These are phyloP conservation scores for Pleurotus ostreatus DNA, from an alignment of 768 basidiomycete genomes.

Conservation along the genomic window DNA sequence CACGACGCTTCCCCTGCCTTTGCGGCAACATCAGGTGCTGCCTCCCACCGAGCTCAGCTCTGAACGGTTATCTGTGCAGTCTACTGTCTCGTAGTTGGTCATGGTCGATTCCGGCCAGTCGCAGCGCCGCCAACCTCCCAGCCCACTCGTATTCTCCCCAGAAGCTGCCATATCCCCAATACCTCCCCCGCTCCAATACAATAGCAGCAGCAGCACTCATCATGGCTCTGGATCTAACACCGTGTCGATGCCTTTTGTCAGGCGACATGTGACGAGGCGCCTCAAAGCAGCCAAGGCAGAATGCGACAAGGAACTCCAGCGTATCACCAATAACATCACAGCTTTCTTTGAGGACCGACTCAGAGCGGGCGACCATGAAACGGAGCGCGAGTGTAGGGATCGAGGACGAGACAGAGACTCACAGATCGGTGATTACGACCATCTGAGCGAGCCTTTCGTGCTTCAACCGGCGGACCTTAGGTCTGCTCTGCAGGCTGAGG, in stretches of 20 bases:
- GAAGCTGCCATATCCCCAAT: conserved; percentile 56
- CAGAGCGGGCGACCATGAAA: conserved; percentile 64
- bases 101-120: conserved; percentile 50
- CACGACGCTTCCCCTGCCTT: conserved; percentile 8
- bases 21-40: conserved; percentile 14
- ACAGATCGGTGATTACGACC: conserved; percentile 50
- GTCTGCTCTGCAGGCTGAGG: conserved; percentile 58
- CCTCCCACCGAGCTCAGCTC: conserved; percentile 8
- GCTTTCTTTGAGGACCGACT: conserved; percentile 91
- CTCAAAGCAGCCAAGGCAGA: conserved; percentile 92
- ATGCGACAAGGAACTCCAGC: conserved; percentile 94
- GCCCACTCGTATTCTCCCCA: conserved; percentile 75
- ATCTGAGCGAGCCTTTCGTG: conserved; percentile 57
- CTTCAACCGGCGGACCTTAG: conserved; percentile 56
- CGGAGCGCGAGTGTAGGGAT: conserved; percentile 53
- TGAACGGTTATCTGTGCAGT: conserved; percentile 9
- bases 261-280: conserved; percentile 89
- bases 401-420: conserved; percentile 47
- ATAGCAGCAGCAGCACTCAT: conserved; percentile 27
- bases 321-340: conserved; percentile 93
- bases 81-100: conserved; percentile 15
- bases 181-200: conserved; percentile 40
- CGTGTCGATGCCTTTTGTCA: conserved; percentile 89
- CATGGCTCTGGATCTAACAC: conserved; percentile 62
- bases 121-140: conserved; percentile 62